Conservation (phyloP, 2,329 filamentous ascomycete genomes). For the Hymenoscyphus infarciens region DNA sequence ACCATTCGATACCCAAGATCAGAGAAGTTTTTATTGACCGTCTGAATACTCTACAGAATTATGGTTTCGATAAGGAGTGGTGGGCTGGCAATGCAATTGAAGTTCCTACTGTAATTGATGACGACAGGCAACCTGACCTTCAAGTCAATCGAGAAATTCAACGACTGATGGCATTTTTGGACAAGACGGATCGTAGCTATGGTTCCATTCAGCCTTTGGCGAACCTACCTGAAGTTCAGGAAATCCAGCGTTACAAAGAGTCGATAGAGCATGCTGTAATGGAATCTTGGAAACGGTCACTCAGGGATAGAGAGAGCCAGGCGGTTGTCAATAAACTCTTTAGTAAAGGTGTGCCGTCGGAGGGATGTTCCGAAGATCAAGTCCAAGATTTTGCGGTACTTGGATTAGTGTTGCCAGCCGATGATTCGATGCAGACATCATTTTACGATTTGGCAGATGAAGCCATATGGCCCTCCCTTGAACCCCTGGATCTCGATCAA, state of each 20-base stretch:
- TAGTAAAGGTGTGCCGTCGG: slow-evolving; percentile 26
- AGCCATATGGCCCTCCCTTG: slow-evolving; percentile 28
- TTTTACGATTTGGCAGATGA: slow-evolving; percentile 36
- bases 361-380: slow-evolving; percentile 17
- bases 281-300: slow-evolving; percentile 23
- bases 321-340: slow-evolving; percentile 28
- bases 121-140: slow-evolving; percentile 20
- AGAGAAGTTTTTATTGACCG: slow-evolving; percentile 52
- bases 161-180: slow-evolving; percentile 60
- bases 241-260: slow-evolving; percentile 28
- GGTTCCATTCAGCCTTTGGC: slow-evolving; percentile 51
- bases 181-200: slow-evolving; percentile 56
- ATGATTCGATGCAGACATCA: slow-evolving; percentile 28
- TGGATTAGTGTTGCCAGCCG: slow-evolving; percentile 28
- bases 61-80: slow-evolving; percentile 57
- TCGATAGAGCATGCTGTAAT: slow-evolving; percentile 27
- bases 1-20: slow-evolving; percentile 56
- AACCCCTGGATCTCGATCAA: slow-evolving; percentile 20
- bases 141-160: slow-evolving; percentile 49
- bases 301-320: slow-evolving; percentile 15
- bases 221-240: slow-evolving; percentile 26
- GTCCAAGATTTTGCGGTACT: slow-evolving; percentile 32
- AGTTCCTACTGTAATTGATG: slow-evolving; percentile 12
- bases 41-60: slow-evolving; percentile 42
- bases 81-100: slow-evolving; percentile 56